Evolutionary conservation across 169 alveolate species (phyloP), one percentile per base, ranked within the genome.

Genomic region (Eimeria maxima): DNA sequence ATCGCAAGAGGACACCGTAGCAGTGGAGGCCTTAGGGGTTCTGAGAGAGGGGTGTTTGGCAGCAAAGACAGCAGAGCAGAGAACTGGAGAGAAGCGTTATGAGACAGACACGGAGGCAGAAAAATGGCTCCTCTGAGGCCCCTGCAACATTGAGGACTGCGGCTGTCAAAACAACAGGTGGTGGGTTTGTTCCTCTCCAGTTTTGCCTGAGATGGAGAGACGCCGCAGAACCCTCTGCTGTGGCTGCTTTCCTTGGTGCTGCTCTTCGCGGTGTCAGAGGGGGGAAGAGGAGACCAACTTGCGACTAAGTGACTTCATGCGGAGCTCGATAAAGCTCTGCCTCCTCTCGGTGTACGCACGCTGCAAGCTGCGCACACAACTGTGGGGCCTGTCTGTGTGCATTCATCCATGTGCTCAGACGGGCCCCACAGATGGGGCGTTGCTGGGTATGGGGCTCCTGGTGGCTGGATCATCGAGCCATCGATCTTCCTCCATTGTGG

Each of bases 361-460:
- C 69, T 60, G 69, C 69, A 60, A n/a, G n/a, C n/a, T 60, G 69
- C 69, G 69, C 27, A 60, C 69, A 60, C 69, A 60, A 60, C 20
- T 18, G n/a, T 60, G 69, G 69, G 69, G 69, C 69, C 20, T 60
- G 69, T n/a, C 13, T 60, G n/a, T n/a, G 20, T 18, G 69, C 69
- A 60, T 60, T 18, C 69, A 60, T 60, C 1, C 69, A 60, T 60
- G 45, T 47, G 13, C 13, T 47, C 80, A 69, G 24, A 45, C 80
- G 2, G 38, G 38, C 38, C 38, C 38, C 38, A 33, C 38, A 33
- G 38, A 33, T 45, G 47, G n/a, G 69, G 69, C 0, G 69, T 13
- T 27, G 80, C 80, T 8, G 24, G 47, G 80, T 29, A 47, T 69
- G 80, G 80, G 80, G 42, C 80, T n/a, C 47, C 80, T n/a, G 47